Base-by-base conservation (phyloP, 148 eudicot species). In the Diospyros kaki region DNA sequence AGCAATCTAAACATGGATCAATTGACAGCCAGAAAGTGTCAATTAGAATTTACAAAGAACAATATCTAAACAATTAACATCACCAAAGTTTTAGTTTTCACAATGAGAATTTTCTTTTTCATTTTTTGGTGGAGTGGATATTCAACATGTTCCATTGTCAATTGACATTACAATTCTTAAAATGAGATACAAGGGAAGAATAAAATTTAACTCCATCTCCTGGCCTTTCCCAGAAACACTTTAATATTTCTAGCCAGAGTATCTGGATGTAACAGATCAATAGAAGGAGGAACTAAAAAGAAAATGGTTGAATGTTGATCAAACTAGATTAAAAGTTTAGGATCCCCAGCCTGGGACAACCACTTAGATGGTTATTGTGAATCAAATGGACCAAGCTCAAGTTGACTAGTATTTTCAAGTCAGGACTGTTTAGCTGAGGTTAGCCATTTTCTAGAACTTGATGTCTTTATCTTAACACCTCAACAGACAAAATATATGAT, bases 61-160 rank as follows among this genome's bases (percentile, higher is more conserved):
- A 14, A 45, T 17, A 6, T 44, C 38, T 68, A 15, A 68, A 68
- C 55, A 68, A 50, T 17, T 68, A 68, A 68, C 42, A 17, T 62
- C 66, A 62, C 44, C 66, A 68, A 68, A 39, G 71, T 28, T 15
- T 68, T 28, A 14, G 71, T 18, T 28, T 5, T 68, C 56, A 50
- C 6, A 28, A 2, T 14, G 50, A 48, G 17, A 46, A 52, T 39
- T 41, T 28, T 28, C 28, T 28, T 28, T 28, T 28, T 28, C 28
- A 28, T 28, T 28, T 28, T 28, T 28, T 28, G 28, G 28, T 28
- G 46, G 6, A 48, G 8, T 18, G 1, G 17, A 12, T 53, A 67
- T 50, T 48, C 8, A 48, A 4, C 48, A 6, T 28, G 41, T 18
- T 9, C 52, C 9, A 2, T 56, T 8, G 28, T 0, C 59, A 56